Percentiles rank a stretch among this genome's conserved stretches.
phyloP scores from a whole-genome alignment of 2,329 filamentous ascomycete genomes.

The Monilinia fructicola region DNA sequence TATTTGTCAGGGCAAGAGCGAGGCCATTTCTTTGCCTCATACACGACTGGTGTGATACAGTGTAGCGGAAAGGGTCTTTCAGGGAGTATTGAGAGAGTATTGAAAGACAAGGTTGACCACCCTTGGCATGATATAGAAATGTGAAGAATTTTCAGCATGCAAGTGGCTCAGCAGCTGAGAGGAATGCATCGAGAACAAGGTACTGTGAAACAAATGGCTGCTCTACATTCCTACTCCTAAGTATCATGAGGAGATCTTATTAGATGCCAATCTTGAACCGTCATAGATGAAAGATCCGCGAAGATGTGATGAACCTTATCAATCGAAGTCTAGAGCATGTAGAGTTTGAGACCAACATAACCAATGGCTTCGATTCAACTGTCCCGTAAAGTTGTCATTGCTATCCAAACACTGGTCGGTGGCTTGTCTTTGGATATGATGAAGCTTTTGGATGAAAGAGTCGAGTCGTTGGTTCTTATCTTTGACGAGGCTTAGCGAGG shows the following conservation, averaged over 20 bases:
- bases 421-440: not conserved
- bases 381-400: not conserved
- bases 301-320: not conserved
- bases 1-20: not conserved
- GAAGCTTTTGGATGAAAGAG: not conserved
- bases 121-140: not conserved
- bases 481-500: slow-evolving; percentile 17
- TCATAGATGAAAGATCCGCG: not conserved
- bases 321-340: not conserved
- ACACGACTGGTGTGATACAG: not conserved
- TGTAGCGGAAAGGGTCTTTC: not conserved
- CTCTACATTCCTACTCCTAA: not conserved
- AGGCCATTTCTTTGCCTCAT: not conserved
- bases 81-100: not conserved
- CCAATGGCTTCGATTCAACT: not conserved
- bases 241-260: not conserved
- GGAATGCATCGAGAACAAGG: not conserved
- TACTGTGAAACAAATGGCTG: not conserved
- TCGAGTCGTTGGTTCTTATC: slow-evolving; percentile 16
- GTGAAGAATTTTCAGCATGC: not conserved
- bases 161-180: not conserved
- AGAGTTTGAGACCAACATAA: not conserved
- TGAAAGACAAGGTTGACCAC: not conserved
- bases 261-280: not conserved
- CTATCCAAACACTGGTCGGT: not conserved